Evolutionary conservation across 163 green algal species (phyloP), one percentile per base, ranked within the genome.

Genomic region (Scenedesmus sp.): DNA sequence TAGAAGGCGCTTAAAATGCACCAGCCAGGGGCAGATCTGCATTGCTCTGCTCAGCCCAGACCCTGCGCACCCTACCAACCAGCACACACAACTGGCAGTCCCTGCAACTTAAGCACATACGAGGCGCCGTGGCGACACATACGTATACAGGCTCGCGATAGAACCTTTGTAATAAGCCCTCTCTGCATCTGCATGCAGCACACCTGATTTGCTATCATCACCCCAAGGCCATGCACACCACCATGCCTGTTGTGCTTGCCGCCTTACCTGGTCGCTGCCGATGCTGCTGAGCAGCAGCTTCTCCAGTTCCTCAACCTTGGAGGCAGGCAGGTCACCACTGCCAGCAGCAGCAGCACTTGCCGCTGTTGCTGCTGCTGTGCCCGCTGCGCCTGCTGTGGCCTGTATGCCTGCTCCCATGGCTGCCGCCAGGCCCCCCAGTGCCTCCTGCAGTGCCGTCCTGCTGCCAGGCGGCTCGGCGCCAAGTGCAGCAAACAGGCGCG

Each of bases 381-480:
- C 59, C 35, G 84, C n/a, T 84, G 85, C 16, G 40, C 40, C 72
- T 85, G 35, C 76, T 53, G 61, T 18, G 30, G 22, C 4, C 51
- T 88, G 30, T 59, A 73, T 81, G 7, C 37, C 44, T 42, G 22
- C 65, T 40, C 72, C 51, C 86, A 61, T 70, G 90, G 97, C 97
- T 3, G 81, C 51, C 0, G 95, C 92, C 61, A 99, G 93, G 15
- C 89, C 85, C 72, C 83, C 87, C 3, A 96, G 90, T 5, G 96
- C 95, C 91, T 98, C 96, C 82, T 97, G 94, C 81, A 98, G 92
- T 2, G 95, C 93, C 2, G 97, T 93, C 24, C 96, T 92, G 65
- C 97, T 95, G 12, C 96, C 96, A 4, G 96, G 85, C 0, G 95
- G 95, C 95, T 99, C 97, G 2, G 89, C 92, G 5, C 93, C 76